Conservation (phyloP, 192 early-diverging fungal species). For the Polychytrium aggregatum region DNA sequence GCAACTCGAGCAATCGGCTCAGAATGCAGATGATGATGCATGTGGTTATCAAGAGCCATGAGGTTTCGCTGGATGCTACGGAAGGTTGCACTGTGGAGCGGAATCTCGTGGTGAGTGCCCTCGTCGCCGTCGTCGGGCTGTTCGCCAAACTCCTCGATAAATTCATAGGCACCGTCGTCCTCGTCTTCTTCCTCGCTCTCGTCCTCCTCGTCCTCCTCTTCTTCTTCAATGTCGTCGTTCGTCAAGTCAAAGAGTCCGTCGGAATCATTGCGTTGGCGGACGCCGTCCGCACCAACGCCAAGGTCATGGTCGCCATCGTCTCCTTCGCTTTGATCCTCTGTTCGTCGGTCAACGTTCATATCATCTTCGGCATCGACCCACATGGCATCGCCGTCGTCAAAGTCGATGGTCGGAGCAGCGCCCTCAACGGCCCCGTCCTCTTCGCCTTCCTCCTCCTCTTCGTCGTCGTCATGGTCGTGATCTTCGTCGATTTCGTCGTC, state of each 20-base stretch:
- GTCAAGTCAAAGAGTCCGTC: slow-evolving; percentile 13
- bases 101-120: not conserved
- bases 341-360: slow-evolving; percentile 41
- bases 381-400: slow-evolving; percentile 17
- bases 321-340: slow-evolving; percentile 38
- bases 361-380: slow-evolving; percentile 29
- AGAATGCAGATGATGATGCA: too few species aligned
- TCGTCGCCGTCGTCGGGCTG: too few species aligned
- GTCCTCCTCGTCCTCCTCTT: slow-evolving; percentile 36
- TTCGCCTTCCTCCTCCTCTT: slow-evolving; percentile 34
- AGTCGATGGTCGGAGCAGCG: slow-evolving; percentile 41
- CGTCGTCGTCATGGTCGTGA: slow-evolving; percentile 47
- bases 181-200: too few species aligned
- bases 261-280: slow-evolving; percentile 30
- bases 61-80: slow-evolving; percentile 28
- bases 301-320: slow-evolving; percentile 51
- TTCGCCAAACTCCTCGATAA: slow-evolving; percentile 4
- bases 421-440: slow-evolving; percentile 33
- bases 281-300: slow-evolving; percentile 43
- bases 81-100: slow-evolving; percentile 11
- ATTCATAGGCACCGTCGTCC: too few species aligned
- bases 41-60: too few species aligned
- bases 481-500: slow-evolving; percentile 28
- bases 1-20: too few species aligned
- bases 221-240: slow-evolving; percentile 24